These are phyloP conservation scores for Baorangia bicolor DNA, from an alignment of 768 basidiomycete species.

Conservation along the genomic window DNA sequence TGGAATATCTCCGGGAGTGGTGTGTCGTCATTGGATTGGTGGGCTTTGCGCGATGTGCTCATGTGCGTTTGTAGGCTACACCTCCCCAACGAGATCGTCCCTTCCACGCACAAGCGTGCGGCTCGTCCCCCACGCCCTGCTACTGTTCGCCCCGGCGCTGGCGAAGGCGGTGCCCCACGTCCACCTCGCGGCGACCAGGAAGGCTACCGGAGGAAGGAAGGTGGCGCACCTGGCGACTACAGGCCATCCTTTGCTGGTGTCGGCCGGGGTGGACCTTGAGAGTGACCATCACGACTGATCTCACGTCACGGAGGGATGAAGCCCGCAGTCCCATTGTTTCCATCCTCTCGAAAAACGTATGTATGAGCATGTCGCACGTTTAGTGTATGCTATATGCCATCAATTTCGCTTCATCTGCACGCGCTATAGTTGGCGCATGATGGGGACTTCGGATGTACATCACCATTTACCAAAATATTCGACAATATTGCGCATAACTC, in stretches of 20 bases:
- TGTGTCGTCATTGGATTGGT: slow-evolving; percentile 21
- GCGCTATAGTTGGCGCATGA: background rate
- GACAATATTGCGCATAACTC: slow-evolving; percentile 39
- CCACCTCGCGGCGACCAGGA: slow-evolving; percentile 87
- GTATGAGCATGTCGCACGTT: slow-evolving; percentile 31
- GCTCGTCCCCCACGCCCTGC: slow-evolving; percentile 85
- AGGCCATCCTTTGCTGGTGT: slow-evolving; percentile 87
- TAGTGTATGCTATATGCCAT: slow-evolving; percentile 28
- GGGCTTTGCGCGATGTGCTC: background rate
- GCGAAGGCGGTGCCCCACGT: slow-evolving; percentile 79
- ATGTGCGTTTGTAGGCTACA: slow-evolving; percentile 62
- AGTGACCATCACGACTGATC: slow-evolving; percentile 32
- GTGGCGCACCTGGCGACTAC: slow-evolving; percentile 84
- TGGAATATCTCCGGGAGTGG: slow-evolving; percentile 95
- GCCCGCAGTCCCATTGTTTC: background rate
- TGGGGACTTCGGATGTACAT: background rate
- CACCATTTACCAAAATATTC: slow-evolving; percentile 42
- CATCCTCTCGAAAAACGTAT: slow-evolving; percentile 14
- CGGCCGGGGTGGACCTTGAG: slow-evolving; percentile 83
- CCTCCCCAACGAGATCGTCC: slow-evolving; percentile 94
- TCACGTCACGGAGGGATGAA: background rate
- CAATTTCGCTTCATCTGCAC: background rate
- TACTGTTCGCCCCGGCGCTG: slow-evolving; percentile 64
- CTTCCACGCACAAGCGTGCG: slow-evolving; percentile 96
- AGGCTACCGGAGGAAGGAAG: slow-evolving; percentile 87